These are phyloP conservation scores for Scheffersomyces quercinus DNA, from an alignment of 1,139 yeast species.

Conservation along the genomic window DNA sequence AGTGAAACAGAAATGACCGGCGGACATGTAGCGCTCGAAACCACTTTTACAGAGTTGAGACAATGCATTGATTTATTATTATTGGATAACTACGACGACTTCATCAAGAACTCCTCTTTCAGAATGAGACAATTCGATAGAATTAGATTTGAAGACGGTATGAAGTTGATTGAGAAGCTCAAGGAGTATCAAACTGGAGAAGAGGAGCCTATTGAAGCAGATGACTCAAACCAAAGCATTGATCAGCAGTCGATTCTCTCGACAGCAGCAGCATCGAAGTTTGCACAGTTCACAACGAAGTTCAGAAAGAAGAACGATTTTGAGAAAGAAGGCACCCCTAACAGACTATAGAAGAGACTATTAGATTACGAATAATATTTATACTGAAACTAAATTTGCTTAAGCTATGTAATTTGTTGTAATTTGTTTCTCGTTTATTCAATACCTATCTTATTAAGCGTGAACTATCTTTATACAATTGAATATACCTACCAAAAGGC, in stretches of 20 bases:
- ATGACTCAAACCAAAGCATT: constrained; percentile 19
- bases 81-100: constrained; percentile 42
- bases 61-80: constrained; percentile 46
- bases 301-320: constrained; percentile 21
- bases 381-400: neutral
- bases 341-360: neutral
- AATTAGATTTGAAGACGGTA: constrained; percentile 43
- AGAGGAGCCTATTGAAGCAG: constrained; percentile 15
- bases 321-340: neutral
- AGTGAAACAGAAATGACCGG: constrained; percentile 19
- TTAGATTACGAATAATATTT: neutral
- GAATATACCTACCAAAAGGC: no score
- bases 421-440: no score
- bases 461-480: no score
- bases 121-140: constrained; percentile 46
- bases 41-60: constrained; percentile 47
- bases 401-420: neutral
- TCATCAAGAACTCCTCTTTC: constrained; percentile 36
- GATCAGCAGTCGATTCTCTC: constrained; percentile 29
- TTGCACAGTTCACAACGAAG: constrained; percentile 43
- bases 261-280: constrained; percentile 36
- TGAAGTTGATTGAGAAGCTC: constrained; percentile 39
- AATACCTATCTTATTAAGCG: no score
- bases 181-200: constrained; percentile 14
- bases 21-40: constrained; percentile 40